Conservation (phyloP, 768 basidiomycete genomes). For the Boletus patriciae region DNA sequence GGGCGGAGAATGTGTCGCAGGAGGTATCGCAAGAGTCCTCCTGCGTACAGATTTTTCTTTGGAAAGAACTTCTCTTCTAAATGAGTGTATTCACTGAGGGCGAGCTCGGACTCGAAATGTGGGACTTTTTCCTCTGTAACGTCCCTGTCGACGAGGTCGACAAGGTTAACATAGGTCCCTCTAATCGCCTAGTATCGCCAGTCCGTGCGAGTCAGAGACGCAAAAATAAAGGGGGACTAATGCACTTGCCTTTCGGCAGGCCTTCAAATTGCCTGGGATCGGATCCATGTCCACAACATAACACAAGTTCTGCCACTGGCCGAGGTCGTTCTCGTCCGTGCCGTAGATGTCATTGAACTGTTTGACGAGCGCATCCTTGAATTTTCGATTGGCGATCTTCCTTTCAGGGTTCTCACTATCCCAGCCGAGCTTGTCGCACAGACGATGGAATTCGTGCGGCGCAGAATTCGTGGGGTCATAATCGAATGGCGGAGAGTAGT, state of each 20-base stretch:
- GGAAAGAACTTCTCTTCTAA: slow-evolving; percentile 13
- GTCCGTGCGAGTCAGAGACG: background rate
- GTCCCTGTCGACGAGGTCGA: slow-evolving; percentile 19
- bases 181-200: background rate
- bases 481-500: background rate
- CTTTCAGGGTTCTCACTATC: background rate
- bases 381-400: background rate
- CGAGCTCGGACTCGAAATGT: slow-evolving; percentile 7
- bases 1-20: slow-evolving; percentile 17
- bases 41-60: slow-evolving; percentile 12
- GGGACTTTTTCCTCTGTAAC: background rate
- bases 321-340: background rate
- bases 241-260: slow-evolving; percentile 14
- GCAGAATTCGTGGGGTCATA: slow-evolving; percentile 10
- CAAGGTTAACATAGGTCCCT: slow-evolving; percentile 8
- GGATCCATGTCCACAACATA: slow-evolving; percentile 2
- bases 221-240: no score
- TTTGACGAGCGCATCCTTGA: slow-evolving; percentile 14
- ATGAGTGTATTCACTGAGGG: slow-evolving; percentile 12
- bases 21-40: slow-evolving; percentile 14
- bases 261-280: background rate
- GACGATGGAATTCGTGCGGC: slow-evolving; percentile 16
- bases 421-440: slow-evolving; percentile 15
- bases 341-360: slow-evolving; percentile 22
- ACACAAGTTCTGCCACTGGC: slow-evolving; percentile 13